A percentile compares a stretch with the other conserved stretches of the same genome.
phyloP scores from a whole-genome alignment of 192 early-diverging fungal species.

The Coemansia sp. region DNA sequence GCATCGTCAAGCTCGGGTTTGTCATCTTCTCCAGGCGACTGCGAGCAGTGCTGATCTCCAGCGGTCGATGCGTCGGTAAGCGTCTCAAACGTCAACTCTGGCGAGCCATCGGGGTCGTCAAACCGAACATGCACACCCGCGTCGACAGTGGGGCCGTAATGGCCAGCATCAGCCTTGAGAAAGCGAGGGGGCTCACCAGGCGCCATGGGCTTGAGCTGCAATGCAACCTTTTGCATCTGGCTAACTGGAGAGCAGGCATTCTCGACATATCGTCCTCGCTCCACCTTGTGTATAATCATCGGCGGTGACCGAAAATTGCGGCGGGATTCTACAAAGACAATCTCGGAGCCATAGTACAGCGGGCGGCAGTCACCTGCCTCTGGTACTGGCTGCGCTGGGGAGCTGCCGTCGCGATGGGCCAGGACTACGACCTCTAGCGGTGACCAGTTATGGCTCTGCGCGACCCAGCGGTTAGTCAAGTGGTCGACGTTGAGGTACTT shows the following conservation, averaged over 20 bases:
- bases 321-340: constrained; percentile 68
- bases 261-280: constrained; percentile 70
- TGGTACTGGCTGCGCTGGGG: background rate
- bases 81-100: constrained; percentile 54
- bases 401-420: constrained; percentile 7
- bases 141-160: constrained; percentile 33
- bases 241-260: constrained; percentile 71
- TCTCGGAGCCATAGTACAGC: constrained; percentile 72
- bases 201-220: constrained; percentile 48
- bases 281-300: constrained; percentile 79
- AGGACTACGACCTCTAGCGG: constrained; percentile 49
- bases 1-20: constrained; percentile 70
- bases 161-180: constrained; percentile 43
- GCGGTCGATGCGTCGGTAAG: constrained; percentile 24
- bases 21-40: background rate
- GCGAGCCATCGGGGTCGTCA: constrained; percentile 53
- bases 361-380: constrained; percentile 14
- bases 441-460: constrained; percentile 60
- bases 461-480: constrained; percentile 47
- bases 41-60: too few species aligned
- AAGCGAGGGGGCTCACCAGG: constrained; percentile 35
- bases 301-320: constrained; percentile 69
- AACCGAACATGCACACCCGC: constrained; percentile 19
- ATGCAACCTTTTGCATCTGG: constrained; percentile 86
- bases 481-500: constrained; percentile 76